Conservation (phyloP, 2,329 filamentous ascomycete species). For the Epichloe scottii region DNA sequence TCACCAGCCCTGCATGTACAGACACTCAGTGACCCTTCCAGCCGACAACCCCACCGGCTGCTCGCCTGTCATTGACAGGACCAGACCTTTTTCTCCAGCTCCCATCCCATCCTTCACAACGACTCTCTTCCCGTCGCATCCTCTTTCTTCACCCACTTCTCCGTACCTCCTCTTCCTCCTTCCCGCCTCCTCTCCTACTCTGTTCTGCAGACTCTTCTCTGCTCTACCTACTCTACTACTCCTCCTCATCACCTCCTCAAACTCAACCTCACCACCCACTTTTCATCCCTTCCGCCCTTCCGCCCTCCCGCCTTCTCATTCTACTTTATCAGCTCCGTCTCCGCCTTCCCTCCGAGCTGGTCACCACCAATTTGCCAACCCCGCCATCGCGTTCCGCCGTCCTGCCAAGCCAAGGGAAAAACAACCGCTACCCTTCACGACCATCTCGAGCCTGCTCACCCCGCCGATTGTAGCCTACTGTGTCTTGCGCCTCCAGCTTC, state of each 20-base stretch:
- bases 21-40: not conserved
- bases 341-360: constrained; percentile 1
- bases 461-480: not conserved
- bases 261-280: no score
- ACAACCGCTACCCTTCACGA: not conserved
- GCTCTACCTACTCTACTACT: not conserved
- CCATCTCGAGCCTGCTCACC: not conserved
- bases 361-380: not conserved
- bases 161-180: constrained; percentile 1
- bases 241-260: no score
- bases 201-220: constrained; percentile 2
- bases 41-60: not conserved
- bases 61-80: not conserved
- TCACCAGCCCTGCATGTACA: no score
- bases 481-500: not conserved
- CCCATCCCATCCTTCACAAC: constrained; percentile 1
- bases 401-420: not conserved
- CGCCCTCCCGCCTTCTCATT: not conserved
- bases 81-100: constrained; percentile 1
- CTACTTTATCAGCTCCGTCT: not conserved
- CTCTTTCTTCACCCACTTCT: constrained; percentile 1
- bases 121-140: constrained; percentile 3
- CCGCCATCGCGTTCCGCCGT: constrained; percentile 4
- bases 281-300: not conserved
- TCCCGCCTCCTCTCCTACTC: constrained; percentile 1